phyloP scores from a whole-genome alignment of 768 basidiomycete genomes.

The Boletus eberwhitei region DNA sequence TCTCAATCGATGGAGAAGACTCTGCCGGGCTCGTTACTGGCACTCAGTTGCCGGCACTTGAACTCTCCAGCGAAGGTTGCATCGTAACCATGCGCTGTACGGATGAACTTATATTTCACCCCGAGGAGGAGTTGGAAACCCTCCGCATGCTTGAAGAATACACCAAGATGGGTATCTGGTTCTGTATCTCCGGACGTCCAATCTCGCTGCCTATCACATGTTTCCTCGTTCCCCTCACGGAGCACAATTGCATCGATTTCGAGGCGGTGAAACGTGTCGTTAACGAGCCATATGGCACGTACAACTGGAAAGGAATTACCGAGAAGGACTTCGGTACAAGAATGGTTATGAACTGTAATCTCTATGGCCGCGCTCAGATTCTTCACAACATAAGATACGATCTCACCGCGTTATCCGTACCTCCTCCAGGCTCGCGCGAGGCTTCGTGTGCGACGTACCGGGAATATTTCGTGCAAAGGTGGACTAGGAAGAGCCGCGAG shows the following conservation, averaged over 20 bases:
- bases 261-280: constrained; percentile 50
- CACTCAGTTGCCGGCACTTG: constrained; percentile 46
- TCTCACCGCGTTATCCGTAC: constrained; percentile 60
- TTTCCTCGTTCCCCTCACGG: constrained; percentile 65
- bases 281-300: constrained; percentile 44
- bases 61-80: constrained; percentile 37
- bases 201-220: constrained; percentile 50
- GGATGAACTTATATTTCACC: constrained; percentile 46
- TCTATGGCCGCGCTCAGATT: constrained; percentile 52
- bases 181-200: constrained; percentile 58
- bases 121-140: constrained; percentile 44
- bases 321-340: constrained; percentile 48
- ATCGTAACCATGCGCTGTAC: constrained; percentile 40
- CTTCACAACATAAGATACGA: constrained; percentile 61
- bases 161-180: constrained; percentile 59
- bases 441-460: constrained; percentile 47
- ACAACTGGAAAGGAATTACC: constrained; percentile 54
- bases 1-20: constrained; percentile 48
- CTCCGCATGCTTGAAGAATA: constrained; percentile 60
- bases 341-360: constrained; percentile 53
- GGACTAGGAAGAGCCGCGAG: constrained; percentile 45
- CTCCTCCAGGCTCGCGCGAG: constrained; percentile 50
- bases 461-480: constrained; percentile 57
- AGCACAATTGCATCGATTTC: constrained; percentile 53
- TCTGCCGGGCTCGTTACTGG: constrained; percentile 69